A percentile compares a stretch with the other conserved stretches of the same genome.
Evolutionary conservation across 805 yeast genomes (phyloP).

Genomic region (Pichia insulana): DNA sequence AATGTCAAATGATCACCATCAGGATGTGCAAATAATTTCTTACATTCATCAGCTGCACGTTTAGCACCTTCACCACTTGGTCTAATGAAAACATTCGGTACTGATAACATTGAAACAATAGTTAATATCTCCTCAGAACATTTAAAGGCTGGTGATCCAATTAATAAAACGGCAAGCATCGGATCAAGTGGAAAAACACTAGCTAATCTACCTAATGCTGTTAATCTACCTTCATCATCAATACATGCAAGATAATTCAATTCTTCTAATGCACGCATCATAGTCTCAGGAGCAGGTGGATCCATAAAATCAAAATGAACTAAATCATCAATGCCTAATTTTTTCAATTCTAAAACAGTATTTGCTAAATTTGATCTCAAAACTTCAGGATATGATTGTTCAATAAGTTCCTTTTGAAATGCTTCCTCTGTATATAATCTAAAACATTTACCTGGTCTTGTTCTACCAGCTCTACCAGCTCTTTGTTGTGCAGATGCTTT

Average conservation of each 20-base stretch:
- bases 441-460: constrained; percentile 96
- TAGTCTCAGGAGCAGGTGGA: constrained; percentile 99
- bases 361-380: constrained; percentile 83
- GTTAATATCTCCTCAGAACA: constrained; percentile 87
- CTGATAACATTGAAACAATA: constrained; percentile 83
- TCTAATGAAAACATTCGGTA: constrained; percentile 90
- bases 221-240: constrained; percentile 85
- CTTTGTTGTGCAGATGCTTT: constrained; percentile 97
- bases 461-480: constrained; percentile 99
- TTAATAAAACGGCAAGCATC: constrained; percentile 85
- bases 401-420: constrained; percentile 84
- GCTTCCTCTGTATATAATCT: constrained; percentile 95
- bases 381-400: constrained; percentile 94
- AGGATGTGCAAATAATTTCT: constrained; percentile 79
- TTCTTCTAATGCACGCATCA: constrained; percentile 98
- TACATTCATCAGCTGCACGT: constrained; percentile 86
- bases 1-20: constrained; percentile 93
- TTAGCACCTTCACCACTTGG: constrained; percentile 80
- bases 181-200: constrained; percentile 95
- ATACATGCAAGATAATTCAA: constrained; percentile 83
- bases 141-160: constrained; percentile 74
- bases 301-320: constrained; percentile 99
- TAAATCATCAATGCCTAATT: constrained; percentile 88
- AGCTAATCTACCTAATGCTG: constrained; percentile 82
- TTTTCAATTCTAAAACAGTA: constrained; percentile 87